A percentile compares a stretch with the other conserved stretches of the same genome.
These are phyloP conservation scores for Begonia fuchsioides DNA, from an alignment of 306 rosid genomes.

Conservation along the genomic window DNA sequence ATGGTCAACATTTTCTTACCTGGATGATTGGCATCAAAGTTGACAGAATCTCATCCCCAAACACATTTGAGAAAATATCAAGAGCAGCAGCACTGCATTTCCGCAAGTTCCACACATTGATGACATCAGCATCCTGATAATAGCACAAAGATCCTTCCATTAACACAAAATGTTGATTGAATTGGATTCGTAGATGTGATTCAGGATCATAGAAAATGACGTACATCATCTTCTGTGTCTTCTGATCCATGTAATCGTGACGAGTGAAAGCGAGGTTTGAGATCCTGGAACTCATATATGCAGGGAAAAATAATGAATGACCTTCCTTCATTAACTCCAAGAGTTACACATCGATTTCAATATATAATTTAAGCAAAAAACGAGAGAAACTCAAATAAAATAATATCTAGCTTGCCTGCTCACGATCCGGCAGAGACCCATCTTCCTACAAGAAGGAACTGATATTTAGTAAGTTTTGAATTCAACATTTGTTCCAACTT, in stretches of 20 bases:
- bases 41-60: constrained; percentile 94
- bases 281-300: constrained; percentile 42
- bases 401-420: constrained; percentile 37
- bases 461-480: constrained; percentile 17
- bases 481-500: constrained; percentile 6
- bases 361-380: no score
- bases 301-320: no score
- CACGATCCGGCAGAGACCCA: constrained; percentile 91
- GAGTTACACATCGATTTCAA: no score
- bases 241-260: constrained; percentile 95
- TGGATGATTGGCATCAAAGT: constrained; percentile 80
- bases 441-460: constrained; percentile 58
- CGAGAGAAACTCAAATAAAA: no score
- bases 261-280: constrained; percentile 94
- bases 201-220: constrained; percentile 4
- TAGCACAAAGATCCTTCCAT: no score
- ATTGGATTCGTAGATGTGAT: no score
- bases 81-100: constrained; percentile 99
- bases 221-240: constrained; percentile 73
- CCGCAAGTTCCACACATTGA: constrained; percentile 91
- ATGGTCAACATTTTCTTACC: constrained; percentile 31
- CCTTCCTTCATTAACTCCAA: no score
- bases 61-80: constrained; percentile 77
- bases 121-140: constrained; percentile 80
- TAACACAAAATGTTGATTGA: no score